phyloP scores from a whole-genome alignment of 108 stramenopile genomes.

The Ochromonas danica region DNA sequence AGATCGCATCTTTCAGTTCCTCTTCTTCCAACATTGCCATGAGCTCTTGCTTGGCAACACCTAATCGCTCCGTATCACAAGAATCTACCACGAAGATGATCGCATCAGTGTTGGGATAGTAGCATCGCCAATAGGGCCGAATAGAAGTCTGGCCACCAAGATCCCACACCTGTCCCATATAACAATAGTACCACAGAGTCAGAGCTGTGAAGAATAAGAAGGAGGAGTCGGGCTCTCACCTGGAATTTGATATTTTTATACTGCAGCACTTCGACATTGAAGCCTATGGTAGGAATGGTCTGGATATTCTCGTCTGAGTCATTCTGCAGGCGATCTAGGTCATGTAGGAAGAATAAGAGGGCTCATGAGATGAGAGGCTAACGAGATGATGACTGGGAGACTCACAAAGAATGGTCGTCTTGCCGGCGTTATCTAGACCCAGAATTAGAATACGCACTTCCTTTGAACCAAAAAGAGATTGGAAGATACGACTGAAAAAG shows the following conservation, averaged over 20 bases:
- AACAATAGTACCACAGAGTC: not conserved
- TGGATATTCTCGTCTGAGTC: constrained; percentile 79
- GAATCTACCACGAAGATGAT: constrained; percentile 99
- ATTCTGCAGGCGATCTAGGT: constrained; percentile 51
- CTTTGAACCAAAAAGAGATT: constrained; percentile 89
- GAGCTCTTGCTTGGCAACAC: constrained; percentile 89
- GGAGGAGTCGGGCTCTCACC: constrained; percentile 37
- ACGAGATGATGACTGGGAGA: constrained; percentile 24
- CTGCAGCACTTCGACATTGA: constrained; percentile 98
- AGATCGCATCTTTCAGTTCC: constrained; percentile 87
- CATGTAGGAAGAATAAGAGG: not conserved
- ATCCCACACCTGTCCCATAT: constrained; percentile 85
- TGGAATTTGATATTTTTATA: constrained; percentile 99
- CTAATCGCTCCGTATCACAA: constrained; percentile 89
- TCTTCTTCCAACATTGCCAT: constrained; percentile 98
- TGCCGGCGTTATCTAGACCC: constrained; percentile 97
- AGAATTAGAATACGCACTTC: constrained; percentile 97
- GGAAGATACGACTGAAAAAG: constrained; percentile 83
- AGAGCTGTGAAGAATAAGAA: too few species aligned
- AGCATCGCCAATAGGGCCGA: constrained; percentile 99
- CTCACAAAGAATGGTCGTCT: constrained; percentile 90
- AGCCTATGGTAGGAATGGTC: constrained; percentile 99
- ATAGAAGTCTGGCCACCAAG: constrained; percentile 98
- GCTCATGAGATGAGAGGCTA: too few species aligned
- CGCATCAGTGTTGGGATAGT: constrained; percentile 99